These are phyloP conservation scores for Talaromyces sp. DNA, from an alignment of 2,329 filamentous ascomycete genomes.

Conservation along the genomic window DNA sequence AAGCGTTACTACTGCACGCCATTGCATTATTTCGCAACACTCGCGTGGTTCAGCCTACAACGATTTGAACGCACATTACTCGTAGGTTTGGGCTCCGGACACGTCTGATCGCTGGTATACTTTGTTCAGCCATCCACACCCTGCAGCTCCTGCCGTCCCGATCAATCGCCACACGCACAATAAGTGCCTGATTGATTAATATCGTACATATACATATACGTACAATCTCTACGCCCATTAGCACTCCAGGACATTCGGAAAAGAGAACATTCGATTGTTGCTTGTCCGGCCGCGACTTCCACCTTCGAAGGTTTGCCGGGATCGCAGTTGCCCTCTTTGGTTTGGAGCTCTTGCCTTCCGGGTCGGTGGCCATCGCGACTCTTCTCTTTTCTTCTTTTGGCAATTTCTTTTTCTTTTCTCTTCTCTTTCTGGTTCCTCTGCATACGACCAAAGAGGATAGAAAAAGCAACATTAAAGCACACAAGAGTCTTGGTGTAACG, in stretches of 20 bases:
- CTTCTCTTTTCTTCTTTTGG: neutral
- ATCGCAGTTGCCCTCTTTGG: slow-evolving; percentile 9
- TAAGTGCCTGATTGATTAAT: neutral
- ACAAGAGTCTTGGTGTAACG: neutral
- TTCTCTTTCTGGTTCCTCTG: slow-evolving; percentile 5
- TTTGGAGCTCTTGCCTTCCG: slow-evolving; percentile 3
- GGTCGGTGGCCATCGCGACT: neutral
- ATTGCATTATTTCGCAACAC: slow-evolving; percentile 1
- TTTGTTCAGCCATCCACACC: neutral
- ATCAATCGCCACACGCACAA: slow-evolving; percentile 3
- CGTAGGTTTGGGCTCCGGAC: slow-evolving; percentile 3
- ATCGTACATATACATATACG: neutral
- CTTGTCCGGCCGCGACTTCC: neutral
- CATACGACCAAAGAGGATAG: neutral
- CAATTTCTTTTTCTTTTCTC: neutral
- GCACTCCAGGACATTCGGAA: neutral
- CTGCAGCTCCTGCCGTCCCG: neutral
- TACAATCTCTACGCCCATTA: neutral
- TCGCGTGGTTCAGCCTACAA: slow-evolving; percentile 1
- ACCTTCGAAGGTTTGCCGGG: neutral
- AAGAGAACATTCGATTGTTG: neutral
- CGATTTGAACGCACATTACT: slow-evolving; percentile 4
- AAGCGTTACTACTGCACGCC: slow-evolving; percentile 2
- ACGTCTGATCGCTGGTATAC: slow-evolving; percentile 4
- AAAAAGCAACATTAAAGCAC: neutral